A percentile compares a stretch with the other conserved stretches of the same genome.
These are phyloP conservation scores for Amanita inopinata DNA, from an alignment of 768 basidiomycete genomes.

Conservation along the genomic window DNA sequence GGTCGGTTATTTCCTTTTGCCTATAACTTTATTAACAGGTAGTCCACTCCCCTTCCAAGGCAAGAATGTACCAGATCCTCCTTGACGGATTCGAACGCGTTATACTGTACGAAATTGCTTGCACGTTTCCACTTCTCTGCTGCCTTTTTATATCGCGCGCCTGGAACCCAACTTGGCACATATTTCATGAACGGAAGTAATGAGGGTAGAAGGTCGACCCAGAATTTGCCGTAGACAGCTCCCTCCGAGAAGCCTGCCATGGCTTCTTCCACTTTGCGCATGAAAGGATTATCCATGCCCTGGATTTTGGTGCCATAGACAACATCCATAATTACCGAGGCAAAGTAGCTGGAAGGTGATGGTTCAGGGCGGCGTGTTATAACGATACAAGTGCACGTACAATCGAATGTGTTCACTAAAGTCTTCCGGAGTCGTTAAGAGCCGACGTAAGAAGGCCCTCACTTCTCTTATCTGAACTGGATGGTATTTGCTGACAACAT, in stretches of 20 bases:
- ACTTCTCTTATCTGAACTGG: not conserved
- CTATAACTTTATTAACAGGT: not conserved
- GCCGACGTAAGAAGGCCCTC: not conserved
- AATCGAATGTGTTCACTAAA: not conserved
- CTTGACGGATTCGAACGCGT: constrained; percentile 24
- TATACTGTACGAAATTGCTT: constrained; percentile 20
- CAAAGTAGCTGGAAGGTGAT: not conserved
- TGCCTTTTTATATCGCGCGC: constrained; percentile 28
- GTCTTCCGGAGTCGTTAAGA: not conserved
- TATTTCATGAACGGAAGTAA: constrained; percentile 12
- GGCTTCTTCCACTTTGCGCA: not conserved
- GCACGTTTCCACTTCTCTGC: constrained; percentile 23
- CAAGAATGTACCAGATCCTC: constrained; percentile 18
- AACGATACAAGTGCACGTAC: not conserved
- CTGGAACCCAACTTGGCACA: constrained; percentile 25
- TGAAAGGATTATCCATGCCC: not conserved
- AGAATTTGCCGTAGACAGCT: not conserved
- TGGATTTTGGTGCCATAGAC: not conserved
- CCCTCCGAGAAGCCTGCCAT: not conserved
- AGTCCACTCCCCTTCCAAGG: not conserved
- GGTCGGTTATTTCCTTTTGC: constrained; percentile 3
- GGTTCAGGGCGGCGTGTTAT: not conserved
- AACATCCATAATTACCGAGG: constrained; percentile 1
- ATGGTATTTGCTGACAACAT: not conserved
- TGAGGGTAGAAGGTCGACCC: constrained; percentile 6